Conservation (phyloP, 1,139 yeast species). For the Suhomyces yuchorum region DNA sequence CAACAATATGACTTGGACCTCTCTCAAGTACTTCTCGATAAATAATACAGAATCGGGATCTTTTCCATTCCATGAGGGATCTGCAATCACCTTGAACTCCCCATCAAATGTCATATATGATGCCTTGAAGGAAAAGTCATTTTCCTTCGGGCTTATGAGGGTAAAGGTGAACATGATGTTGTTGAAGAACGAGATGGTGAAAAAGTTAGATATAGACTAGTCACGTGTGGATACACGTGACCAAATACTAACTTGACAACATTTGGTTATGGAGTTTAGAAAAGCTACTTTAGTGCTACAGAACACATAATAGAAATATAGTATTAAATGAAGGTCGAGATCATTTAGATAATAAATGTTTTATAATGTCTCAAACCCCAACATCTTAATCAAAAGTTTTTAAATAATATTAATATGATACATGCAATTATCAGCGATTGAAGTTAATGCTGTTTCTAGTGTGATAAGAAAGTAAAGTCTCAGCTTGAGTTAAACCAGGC, state of each 20-base stretch:
- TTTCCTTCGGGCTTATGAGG: conserved; percentile 35
- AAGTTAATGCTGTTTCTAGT: conserved; percentile 41
- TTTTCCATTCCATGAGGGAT: conserved; percentile 72
- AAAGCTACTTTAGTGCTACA: no score
- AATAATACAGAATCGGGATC: conserved; percentile 39
- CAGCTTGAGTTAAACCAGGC: conserved; percentile 55
- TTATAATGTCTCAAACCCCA: not conserved
- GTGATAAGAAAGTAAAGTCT: conserved; percentile 48
- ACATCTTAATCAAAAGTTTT: not conserved
- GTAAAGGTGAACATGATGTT: conserved; percentile 44
- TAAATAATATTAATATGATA: not conserved
- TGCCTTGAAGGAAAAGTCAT: conserved; percentile 41
- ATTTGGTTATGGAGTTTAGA: no score
- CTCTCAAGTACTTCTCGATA: conserved; percentile 48
- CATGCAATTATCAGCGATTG: conserved; percentile 9
- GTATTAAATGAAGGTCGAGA: conserved; percentile 9
- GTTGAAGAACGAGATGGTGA: not conserved
- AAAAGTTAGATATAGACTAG: not conserved
- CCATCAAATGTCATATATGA: conserved; percentile 47
- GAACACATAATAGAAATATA: not conserved
- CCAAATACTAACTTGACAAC: no score
- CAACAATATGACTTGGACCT: conserved; percentile 67
- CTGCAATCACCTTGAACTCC: conserved; percentile 58
- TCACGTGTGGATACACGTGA: no score
- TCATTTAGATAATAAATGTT: not conserved